A percentile compares a stretch with the other conserved stretches of the same genome.
Evolutionary conservation across 345 rosid genomes (phyloP).

Genomic region (Clarkia xantiana): DNA sequence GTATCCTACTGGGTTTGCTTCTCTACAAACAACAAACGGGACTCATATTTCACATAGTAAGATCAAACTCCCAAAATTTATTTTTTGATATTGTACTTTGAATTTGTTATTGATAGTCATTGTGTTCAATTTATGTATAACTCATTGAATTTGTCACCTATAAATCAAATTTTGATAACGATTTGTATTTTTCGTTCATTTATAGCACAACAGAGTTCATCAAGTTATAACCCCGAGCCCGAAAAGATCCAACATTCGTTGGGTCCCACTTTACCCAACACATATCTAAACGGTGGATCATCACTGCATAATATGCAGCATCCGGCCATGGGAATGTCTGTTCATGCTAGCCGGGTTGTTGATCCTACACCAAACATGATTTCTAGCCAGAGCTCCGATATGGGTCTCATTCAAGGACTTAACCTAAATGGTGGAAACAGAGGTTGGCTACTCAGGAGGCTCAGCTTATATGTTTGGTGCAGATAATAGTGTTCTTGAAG

Average conservation of each 20-base stretch:
- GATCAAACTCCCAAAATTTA: constrained; percentile 6
- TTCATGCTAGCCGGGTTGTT: constrained; percentile 41
- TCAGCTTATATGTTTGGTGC: constrained; percentile 58
- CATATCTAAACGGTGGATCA: constrained; percentile 59
- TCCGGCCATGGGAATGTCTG: constrained; percentile 52
- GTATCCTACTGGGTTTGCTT: constrained; percentile 37
- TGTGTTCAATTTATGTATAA: no score
- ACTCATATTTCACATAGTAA: constrained; percentile 64
- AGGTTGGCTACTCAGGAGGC: constrained; percentile 51
- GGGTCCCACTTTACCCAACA: constrained; percentile 16
- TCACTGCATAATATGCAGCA: constrained; percentile 36
- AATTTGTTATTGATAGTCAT: no score
- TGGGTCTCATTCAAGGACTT: constrained; percentile 61
- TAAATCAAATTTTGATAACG: not conserved
- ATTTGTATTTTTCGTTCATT: constrained; percentile 6
- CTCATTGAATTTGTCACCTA: no score
- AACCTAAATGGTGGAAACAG: constrained; percentile 52
- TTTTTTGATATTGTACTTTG: no score
- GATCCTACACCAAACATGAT: constrained; percentile 46
- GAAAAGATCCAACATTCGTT: constrained; percentile 46
- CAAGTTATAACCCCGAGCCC: constrained; percentile 50
- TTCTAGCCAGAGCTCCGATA: constrained; percentile 52
- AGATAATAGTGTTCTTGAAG: constrained; percentile 50
- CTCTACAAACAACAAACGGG: constrained; percentile 62
- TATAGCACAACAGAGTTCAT: constrained; percentile 53